Evolutionary conservation across 805 yeast species (phyloP).

Genomic region (Pichia nanzhaoensis): DNA sequence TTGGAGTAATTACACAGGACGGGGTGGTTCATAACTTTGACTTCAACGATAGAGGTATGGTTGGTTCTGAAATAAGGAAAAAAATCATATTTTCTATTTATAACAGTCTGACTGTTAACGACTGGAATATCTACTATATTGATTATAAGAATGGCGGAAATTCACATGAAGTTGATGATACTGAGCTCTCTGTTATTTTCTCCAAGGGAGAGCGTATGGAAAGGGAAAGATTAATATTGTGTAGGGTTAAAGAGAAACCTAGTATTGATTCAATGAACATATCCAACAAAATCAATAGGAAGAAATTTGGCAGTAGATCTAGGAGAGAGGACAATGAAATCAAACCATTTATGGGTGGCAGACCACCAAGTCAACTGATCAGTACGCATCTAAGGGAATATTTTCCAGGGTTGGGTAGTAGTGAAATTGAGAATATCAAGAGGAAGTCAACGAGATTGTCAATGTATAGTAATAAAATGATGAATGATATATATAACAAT

Average conservation of each 20-base stretch:
- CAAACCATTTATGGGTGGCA: conserved; percentile 60
- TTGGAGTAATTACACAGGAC: conserved; percentile 67
- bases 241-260: conserved; percentile 45
- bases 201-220: conserved; percentile 36
- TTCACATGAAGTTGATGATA: conserved; percentile 43
- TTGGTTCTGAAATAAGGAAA: conserved; percentile 70
- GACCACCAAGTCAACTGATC: conserved; percentile 91
- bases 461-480: conserved; percentile 31
- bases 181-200: neutral
- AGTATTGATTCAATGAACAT: conserved; percentile 45
- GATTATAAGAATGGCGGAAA: conserved; percentile 32
- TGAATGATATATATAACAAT: conserved; percentile 12
- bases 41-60: conserved; percentile 64
- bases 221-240: conserved; percentile 51
- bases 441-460: conserved; percentile 80
- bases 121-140: conserved; percentile 54
- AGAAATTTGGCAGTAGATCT: conserved; percentile 5
- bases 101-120: conserved; percentile 24
- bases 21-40: conserved; percentile 65
- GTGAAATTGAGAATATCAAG: conserved; percentile 70
- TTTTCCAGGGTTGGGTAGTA: conserved; percentile 76
- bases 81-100: conserved; percentile 25
- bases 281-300: conserved; percentile 32
- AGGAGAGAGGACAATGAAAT: conserved; percentile 5
- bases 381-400: conserved; percentile 84